Percentiles rank a stretch among this genome's conserved stretches.
Evolutionary conservation across 2,329 filamentous ascomycete genomes (phyloP).

Genomic region (Cytospora piceae): DNA sequence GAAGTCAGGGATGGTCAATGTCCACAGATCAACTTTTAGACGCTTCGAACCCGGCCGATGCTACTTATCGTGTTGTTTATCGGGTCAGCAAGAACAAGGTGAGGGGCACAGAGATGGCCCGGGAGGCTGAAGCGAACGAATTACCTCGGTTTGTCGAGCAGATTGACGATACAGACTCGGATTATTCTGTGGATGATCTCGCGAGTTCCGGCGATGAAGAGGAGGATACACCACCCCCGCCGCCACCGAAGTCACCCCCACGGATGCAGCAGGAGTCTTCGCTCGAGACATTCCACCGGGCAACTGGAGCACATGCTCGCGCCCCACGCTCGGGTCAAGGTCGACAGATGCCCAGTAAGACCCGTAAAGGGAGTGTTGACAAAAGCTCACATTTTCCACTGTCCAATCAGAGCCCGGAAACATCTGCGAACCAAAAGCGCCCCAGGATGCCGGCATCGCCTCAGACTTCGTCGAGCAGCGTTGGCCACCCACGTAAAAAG

Average conservation of each 20-base stretch:
- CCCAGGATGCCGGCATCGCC: constrained; percentile 42
- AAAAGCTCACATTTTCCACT: constrained; percentile 33
- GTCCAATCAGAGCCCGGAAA: constrained; percentile 38
- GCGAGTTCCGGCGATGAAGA: constrained; percentile 33
- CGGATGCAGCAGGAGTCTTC: background rate
- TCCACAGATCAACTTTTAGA: constrained; percentile 30
- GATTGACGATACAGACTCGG: constrained; percentile 37
- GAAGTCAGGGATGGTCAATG: constrained; percentile 23
- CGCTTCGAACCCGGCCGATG: constrained; percentile 29
- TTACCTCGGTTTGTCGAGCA: constrained; percentile 32
- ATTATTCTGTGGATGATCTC: constrained; percentile 37
- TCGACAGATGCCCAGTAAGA: background rate
- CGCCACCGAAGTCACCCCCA: constrained; percentile 33
- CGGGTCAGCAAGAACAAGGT: constrained; percentile 58
- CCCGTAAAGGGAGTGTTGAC: constrained; percentile 13
- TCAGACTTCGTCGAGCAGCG: constrained; percentile 30
- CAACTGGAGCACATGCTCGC: background rate
- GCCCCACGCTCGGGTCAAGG: background rate
- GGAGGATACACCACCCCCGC: constrained; percentile 26
- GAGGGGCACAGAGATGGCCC: constrained; percentile 43
- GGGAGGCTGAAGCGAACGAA: constrained; percentile 33
- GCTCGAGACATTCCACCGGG: background rate
- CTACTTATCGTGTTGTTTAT: constrained; percentile 62
- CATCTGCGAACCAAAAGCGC: constrained; percentile 53
- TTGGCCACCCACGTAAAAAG: constrained; percentile 32